These are phyloP conservation scores for Citrus glauca DNA, from an alignment of 345 rosid species.

Conservation along the genomic window DNA sequence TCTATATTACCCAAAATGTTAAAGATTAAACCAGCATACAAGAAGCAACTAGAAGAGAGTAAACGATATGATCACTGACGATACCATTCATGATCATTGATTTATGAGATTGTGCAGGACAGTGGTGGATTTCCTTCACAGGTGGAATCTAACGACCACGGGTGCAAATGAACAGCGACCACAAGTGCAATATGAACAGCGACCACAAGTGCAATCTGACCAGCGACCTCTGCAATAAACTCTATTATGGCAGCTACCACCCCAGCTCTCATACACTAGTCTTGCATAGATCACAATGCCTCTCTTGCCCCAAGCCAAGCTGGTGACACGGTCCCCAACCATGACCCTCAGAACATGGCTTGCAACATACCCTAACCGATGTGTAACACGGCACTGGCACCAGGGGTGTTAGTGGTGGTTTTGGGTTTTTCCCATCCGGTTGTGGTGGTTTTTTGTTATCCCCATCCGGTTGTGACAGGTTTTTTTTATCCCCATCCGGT, in stretches of 20 bases:
- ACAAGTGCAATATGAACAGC: too few species aligned
- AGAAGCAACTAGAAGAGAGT: too few species aligned
- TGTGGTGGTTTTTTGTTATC: too few species aligned
- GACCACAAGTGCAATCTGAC: conserved; percentile 31
- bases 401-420: too few species aligned
- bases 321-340: conserved; percentile 11
- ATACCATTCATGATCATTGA: too few species aligned
- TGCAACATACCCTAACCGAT: neutral
- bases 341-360: neutral
- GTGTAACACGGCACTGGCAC: neutral
- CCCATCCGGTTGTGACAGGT: too few species aligned
- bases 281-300: conserved; percentile 29
- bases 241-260: conserved; percentile 34
- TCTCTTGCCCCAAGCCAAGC: conserved; percentile 17
- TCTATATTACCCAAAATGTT: too few species aligned
- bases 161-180: too few species aligned
- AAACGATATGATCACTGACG: too few species aligned
- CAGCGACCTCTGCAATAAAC: conserved; percentile 17
- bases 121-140: conserved; percentile 42
- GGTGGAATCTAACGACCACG: neutral
- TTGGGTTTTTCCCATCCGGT: too few species aligned
- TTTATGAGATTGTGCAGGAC: conserved; percentile 45
- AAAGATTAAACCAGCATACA: too few species aligned
- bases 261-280: conserved; percentile 57
- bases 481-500: too few species aligned